These are phyloP conservation scores for Calonectria montana DNA, from an alignment of 2,329 filamentous ascomycete genomes.

Conservation along the genomic window DNA sequence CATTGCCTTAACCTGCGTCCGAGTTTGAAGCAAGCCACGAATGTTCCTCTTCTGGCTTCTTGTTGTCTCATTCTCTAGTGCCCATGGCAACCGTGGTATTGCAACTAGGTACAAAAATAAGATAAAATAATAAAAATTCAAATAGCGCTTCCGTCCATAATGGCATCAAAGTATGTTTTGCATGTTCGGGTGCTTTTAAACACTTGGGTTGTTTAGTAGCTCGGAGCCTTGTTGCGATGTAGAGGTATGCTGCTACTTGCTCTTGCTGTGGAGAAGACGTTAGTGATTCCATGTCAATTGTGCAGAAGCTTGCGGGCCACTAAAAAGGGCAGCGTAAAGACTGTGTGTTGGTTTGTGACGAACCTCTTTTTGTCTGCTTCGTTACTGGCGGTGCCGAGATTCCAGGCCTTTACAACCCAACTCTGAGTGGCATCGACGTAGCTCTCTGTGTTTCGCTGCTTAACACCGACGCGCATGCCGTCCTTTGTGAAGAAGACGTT, in stretches of 20 bases:
- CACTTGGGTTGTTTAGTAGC: not conserved
- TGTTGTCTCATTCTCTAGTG: not conserved
- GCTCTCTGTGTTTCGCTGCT: constrained; percentile 74
- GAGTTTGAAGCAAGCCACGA: not conserved
- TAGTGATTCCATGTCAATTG: constrained; percentile 9
- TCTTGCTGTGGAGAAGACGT: constrained; percentile 34
- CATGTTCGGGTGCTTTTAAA: not conserved
- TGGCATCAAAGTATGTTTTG: not conserved
- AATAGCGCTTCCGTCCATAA: not conserved
- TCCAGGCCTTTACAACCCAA: constrained; percentile 75
- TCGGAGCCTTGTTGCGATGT: not conserved
- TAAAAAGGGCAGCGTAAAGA: not conserved
- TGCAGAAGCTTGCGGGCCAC: not conserved
- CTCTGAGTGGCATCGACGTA: constrained; percentile 81
- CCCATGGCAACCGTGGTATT: not conserved
- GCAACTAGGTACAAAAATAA: not conserved
- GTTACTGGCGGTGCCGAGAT: constrained; percentile 56
- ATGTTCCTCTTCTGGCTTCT: not conserved
- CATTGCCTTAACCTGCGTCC: not conserved
- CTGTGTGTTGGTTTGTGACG: not conserved
- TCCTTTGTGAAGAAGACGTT: constrained; percentile 82
- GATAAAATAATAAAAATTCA: not conserved
- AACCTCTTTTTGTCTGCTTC: constrained; percentile 28
- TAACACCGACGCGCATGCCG: constrained; percentile 77
- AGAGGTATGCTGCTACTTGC: constrained; percentile 27